Evolutionary conservation across 257 asterid genomes (phyloP).

Genomic region (Fraxinus anomala): DNA sequence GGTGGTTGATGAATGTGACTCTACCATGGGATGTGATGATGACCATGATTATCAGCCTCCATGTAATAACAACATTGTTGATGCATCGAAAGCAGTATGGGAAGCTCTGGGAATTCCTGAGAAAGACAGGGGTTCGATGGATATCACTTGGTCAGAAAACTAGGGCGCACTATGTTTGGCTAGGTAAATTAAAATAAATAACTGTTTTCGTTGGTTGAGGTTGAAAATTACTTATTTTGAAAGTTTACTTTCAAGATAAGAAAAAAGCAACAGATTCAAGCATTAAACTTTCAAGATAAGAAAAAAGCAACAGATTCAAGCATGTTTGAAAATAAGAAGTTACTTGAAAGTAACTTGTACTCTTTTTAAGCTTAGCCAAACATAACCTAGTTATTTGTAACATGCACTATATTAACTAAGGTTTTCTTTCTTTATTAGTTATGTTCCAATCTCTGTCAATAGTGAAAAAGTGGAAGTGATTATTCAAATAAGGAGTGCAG

Average conservation of each 20-base stretch:
- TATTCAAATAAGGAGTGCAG: too few relatives aligned
- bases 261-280: not conserved
- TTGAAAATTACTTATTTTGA: not conserved
- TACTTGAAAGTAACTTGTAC: too few relatives aligned
- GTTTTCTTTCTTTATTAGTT: not conserved
- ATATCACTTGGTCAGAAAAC: not conserved
- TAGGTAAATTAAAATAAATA: too few relatives aligned
- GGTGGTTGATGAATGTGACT: slow-evolving; percentile 50
- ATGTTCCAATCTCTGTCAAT: too few relatives aligned
- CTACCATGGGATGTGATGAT: too few relatives aligned
- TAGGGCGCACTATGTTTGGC: not conserved
- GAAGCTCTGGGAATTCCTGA: slow-evolving; percentile 2
- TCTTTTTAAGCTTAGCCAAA: not conserved
- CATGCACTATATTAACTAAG: not conserved
- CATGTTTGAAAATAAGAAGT: not conserved
- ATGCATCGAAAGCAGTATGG: slow-evolving; percentile 8
- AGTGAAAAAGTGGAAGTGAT: too few relatives aligned
- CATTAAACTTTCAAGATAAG: not conserved
- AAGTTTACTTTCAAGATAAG: not conserved
- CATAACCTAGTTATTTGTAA: not conserved
- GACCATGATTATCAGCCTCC: slow-evolving; percentile 2
- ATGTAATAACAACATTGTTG: slow-evolving; percentile 5
- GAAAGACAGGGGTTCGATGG: not conserved
- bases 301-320: not conserved
- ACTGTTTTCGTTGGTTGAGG: too few relatives aligned